Base-by-base conservation (phyloP, 345 rosid genomes). In the Citrus glauca region DNA sequence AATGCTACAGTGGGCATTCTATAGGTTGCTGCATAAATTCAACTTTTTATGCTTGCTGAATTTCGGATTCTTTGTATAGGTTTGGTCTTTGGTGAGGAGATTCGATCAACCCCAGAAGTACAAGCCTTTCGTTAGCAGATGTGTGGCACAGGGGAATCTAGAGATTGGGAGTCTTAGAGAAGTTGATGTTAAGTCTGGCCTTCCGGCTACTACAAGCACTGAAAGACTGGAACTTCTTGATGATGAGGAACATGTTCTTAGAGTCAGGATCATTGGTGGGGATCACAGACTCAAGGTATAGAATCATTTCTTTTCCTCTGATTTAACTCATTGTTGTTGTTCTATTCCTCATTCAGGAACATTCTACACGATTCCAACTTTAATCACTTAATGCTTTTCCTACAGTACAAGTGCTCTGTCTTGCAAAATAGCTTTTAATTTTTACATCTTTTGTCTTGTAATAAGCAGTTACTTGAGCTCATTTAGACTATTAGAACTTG, bases 131-230 rank as follows among this genome's bases (percentile, higher is more conserved):
- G 79, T 93, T 13, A 90, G 93, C 81, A 83, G 93, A 80, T 93
- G 97, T 70, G 87, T 90, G 42, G 86, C 82, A 75, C 87, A 89
- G 75, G 97, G 95, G 25, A 87, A 89, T 71, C 81, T 88, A 55
- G 92, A 92, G 85, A 91, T 91, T 77, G 97, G 97, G 50, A 93
- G 94, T 59, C 93, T 91, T 7, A 90, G 94, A 76, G 94, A 93
- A 80, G 94, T 93, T 16, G 90, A 91, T 85, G 95, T 93, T 7
- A 93, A 85, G 83, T 91, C 97, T 6, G 95, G 97, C 6, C 85
- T 93, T 19, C 97, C 95, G 0, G 97, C 97, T 2, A 93, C 97
- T 24, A 87, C 89, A 28, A 93, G 97, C 78, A 93, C 94, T 16
- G 95, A 93, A 88, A 83, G 92, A 70, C 81, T 91, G 64, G 97